These are phyloP conservation scores for Nakazawaea pomicola DNA, from an alignment of 805 yeast genomes.

Conservation along the genomic window DNA sequence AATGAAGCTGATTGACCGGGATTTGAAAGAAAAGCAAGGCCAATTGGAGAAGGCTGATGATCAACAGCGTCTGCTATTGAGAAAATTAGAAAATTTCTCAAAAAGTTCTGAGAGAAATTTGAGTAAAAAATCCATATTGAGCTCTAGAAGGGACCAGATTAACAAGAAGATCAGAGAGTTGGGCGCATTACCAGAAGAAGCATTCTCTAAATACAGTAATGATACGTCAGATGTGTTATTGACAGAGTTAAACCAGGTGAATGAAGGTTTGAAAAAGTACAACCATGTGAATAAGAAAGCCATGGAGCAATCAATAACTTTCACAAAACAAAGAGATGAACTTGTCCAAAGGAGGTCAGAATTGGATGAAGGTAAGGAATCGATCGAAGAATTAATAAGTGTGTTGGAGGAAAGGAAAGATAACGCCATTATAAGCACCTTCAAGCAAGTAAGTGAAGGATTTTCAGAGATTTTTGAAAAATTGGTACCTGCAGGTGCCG, in stretches of 20 bases:
- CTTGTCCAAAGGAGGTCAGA: conserved; percentile 62
- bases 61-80: conserved; percentile 48
- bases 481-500: conserved; percentile 81
- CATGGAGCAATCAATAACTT: conserved; percentile 71
- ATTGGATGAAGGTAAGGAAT: conserved; percentile 59
- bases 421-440: conserved; percentile 75
- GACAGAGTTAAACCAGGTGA: conserved; percentile 44
- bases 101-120: conserved; percentile 61
- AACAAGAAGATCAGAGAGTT: conserved; percentile 71
- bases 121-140: conserved; percentile 55
- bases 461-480: conserved; percentile 72
- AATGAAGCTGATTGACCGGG: conserved; percentile 24
- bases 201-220: conserved; percentile 47
- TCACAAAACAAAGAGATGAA: conserved; percentile 67
- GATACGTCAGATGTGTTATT: conserved; percentile 47
- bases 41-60: conserved; percentile 47
- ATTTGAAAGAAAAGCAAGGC: conserved; percentile 30
- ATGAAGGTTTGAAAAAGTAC: conserved; percentile 54
- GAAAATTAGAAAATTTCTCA: conserved; percentile 54
- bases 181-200: conserved; percentile 89
- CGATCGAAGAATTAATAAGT: conserved; percentile 67
- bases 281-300: conserved; percentile 88
- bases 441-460: conserved; percentile 66
- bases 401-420: conserved; percentile 75
- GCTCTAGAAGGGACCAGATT: conserved; percentile 63